A percentile compares a stretch with the other conserved stretches of the same genome.
phyloP scores from a whole-genome alignment of 768 basidiomycete species.

The Mycena leptocephala region DNA sequence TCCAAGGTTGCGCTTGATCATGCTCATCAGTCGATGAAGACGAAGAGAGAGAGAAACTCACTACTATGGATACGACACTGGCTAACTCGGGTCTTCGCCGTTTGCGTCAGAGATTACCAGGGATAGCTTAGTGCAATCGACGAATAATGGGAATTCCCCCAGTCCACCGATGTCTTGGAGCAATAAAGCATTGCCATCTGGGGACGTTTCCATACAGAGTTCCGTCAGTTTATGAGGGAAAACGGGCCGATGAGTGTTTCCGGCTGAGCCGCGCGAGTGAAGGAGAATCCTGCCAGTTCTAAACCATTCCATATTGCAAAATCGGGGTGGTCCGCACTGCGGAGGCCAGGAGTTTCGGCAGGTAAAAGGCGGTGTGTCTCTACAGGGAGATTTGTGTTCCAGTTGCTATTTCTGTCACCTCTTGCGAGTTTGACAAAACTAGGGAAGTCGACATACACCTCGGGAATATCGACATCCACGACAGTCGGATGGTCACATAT shows the following conservation, averaged over 20 bases:
- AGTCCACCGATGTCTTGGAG: neutral
- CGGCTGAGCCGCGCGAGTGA: neutral
- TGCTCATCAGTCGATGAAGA: too few species aligned
- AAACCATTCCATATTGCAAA: neutral
- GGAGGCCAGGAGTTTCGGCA: neutral
- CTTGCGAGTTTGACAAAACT: neutral
- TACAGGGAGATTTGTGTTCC: neutral
- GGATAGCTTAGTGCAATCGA: conserved; percentile 2
- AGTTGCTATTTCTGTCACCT: neutral
- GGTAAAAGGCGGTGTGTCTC: neutral
- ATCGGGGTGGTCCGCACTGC: neutral
- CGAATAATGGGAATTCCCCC: neutral
- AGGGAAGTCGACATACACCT: neutral
- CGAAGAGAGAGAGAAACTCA: too few species aligned
- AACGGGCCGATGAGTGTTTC: neutral
- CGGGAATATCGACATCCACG: neutral
- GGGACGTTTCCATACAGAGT: neutral
- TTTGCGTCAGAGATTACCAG: neutral
- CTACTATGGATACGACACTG: too few species aligned
- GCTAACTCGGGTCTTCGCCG: too few species aligned
- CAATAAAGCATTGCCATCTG: neutral
- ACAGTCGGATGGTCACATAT: neutral
- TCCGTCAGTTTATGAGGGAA: neutral
- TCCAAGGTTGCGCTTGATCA: too few species aligned
- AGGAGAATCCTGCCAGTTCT: neutral